Base-by-base conservation (phyloP, 164 flowering plant species). In the Berberis thunbergii region DNA sequence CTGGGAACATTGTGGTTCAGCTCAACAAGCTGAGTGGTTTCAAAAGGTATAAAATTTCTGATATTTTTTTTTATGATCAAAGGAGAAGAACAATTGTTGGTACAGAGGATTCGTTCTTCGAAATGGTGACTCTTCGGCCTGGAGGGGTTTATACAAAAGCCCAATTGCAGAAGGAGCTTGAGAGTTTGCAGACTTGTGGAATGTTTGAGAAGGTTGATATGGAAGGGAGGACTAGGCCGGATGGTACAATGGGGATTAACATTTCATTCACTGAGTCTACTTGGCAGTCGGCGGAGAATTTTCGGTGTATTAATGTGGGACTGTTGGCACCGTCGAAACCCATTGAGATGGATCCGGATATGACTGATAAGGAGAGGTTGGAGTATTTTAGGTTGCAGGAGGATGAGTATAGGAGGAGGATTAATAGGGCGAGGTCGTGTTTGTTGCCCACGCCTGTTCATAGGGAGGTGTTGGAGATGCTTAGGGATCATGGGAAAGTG, bases 121-220 rank as follows among this genome's bases (percentile, higher is more conserved):
- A 94, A 71, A 91, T 94, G 97, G 95, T 94, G 0, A 82, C 97
- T 0, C 65, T 95, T 7, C 71, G 84, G 8, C 89, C 96, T 0
- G 94, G 92, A 0, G 96, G 92, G 1, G 61, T 89, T 6, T 95
- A 91, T 81, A 89, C 96, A n/a, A 95, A 85, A 62, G 73, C 90
- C 0, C 85, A 79, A 74, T 75, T 91, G 5, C 84, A 83, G 83
- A 84, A 84, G 64, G 99, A 95, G 82, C 89, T 95, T 1, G 97
- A 95, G 66, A 81, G 81, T 41, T 78, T 95, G 11, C 88, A 83
- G 0, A 88, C 86, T 1, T 87, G 94, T 45, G 99, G 99, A 4
- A 95, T 95, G 99, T 95, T 95, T 62, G 99, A 95, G 75, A 91
- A 83, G 64, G 96, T 95, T 2, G 97, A 89, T 46, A 61, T 95